These are phyloP conservation scores for Colletotrichum sp. DNA, from an alignment of 2,329 filamentous ascomycete genomes.

Conservation along the genomic window DNA sequence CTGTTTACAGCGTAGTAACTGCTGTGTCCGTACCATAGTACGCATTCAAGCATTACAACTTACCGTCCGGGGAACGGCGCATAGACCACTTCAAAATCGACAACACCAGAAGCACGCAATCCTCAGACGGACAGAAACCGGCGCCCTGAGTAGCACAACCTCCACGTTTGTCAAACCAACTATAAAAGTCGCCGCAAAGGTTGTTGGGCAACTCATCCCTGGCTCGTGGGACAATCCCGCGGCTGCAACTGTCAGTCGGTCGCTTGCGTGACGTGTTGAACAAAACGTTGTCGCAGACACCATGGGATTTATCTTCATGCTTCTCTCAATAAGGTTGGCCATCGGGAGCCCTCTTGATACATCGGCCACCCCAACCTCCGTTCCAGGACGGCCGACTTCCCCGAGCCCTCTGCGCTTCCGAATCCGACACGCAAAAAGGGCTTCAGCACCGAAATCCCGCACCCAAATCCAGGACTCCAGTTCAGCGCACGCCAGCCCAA, in stretches of 20 bases:
- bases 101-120: background rate
- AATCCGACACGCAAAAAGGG: background rate
- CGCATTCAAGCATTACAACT: background rate
- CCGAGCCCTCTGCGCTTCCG: background rate
- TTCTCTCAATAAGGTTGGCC: slow-evolving; percentile 1
- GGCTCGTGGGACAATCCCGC: background rate
- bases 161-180: slow-evolving; percentile 7
- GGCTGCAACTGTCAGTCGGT: background rate
- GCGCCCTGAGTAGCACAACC: background rate
- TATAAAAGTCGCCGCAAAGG: slow-evolving; percentile 10
- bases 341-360: slow-evolving; percentile 7
- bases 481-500: background rate
- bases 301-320: slow-evolving; percentile 1
- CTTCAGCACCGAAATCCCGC: background rate
- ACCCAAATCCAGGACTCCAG: background rate
- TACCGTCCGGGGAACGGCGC: background rate
- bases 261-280: background rate
- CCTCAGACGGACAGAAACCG: background rate
- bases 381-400: background rate
- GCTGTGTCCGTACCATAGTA: background rate
- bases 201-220: background rate
- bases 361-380: background rate
- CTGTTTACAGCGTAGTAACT: background rate
- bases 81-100: background rate
- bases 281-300: background rate